Base-by-base conservation (phyloP, 768 basidiomycete genomes). In the Terana coerulea region DNA sequence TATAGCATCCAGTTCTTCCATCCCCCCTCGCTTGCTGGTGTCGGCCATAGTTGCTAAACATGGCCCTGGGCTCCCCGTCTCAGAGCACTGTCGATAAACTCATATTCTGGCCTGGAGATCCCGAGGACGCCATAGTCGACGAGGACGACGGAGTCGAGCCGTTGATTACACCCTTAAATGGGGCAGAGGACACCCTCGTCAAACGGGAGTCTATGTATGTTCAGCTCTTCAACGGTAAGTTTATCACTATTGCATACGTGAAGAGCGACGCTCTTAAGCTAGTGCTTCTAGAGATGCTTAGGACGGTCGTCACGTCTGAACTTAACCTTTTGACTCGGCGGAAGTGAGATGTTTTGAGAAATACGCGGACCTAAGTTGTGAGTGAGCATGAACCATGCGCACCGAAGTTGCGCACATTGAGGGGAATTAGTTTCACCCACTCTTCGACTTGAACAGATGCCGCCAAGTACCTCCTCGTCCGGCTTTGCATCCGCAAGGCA, bases 381-480 rank as follows among this genome's bases (percentile, higher is more conserved):
- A 55, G 83, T 69, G n/a, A n/a, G n/a, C n/a, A n/a, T n/a, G n/a
- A n/a, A n/a, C 19, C 39, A 15, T 3, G 11, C 22, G n/a, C 41
- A 43, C 11, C 15, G 22, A 19, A 39, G 39, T 33, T 21, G 28
- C 19, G 28, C 3, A 10, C 2, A 33, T 37, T 34, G 11, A 21
- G 30, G 30, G 6, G 19, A 26, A 22, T 26, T 17, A 36, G 35
- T 48, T 30, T 21, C 14, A 30, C 41, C 29, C 29, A 12, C 30
- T 6, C 30, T 6, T 17, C 29, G 15, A 10, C 47, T 28, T 26
- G 19, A 28, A 7, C 48, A 85, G 83, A 80, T 57, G 64, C 73
- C 12, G 76, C 83, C 2, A 72, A 76, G 24, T 87, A 84, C 63
- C 76, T 88, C 14, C 73, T 86, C 54, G 73, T 80, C 15, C 78